Evolutionary conservation across 2,329 filamentous ascomycete genomes (phyloP).

Genomic region (Tolypocladium tropicale): DNA sequence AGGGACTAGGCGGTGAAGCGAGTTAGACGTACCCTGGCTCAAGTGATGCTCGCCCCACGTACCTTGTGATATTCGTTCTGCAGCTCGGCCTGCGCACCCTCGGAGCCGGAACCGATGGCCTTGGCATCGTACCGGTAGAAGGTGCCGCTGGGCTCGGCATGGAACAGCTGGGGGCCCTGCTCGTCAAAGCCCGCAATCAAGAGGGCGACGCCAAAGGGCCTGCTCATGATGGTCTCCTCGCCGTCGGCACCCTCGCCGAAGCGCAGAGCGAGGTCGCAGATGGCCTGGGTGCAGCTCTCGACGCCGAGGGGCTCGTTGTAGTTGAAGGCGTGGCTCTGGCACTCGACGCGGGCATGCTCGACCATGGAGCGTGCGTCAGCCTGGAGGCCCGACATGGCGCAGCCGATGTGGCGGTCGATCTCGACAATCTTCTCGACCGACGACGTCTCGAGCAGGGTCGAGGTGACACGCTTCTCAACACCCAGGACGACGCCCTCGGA

Average conservation of each 20-base stretch:
- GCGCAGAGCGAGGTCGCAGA: conserved; percentile 90
- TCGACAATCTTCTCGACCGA: conserved; percentile 99
- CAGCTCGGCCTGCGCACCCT: conserved; percentile 93
- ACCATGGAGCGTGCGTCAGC: conserved; percentile 96
- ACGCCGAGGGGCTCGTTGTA: conserved; percentile 92
- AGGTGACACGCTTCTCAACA: conserved; percentile 98
- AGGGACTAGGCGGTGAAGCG: conserved; percentile 50
- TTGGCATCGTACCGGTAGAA: conserved; percentile 99
- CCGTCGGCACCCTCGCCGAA: conserved; percentile 97
- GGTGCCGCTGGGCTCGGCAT: conserved; percentile 93
- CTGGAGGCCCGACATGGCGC: conserved; percentile 96
- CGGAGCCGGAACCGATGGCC: conserved; percentile 93
- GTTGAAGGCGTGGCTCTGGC: conserved; percentile 95
- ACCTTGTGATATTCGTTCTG: conserved; percentile 98
- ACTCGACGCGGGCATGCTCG: conserved; percentile 95
- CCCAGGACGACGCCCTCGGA: conserved; percentile 91
- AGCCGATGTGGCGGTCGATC: conserved; percentile 97
- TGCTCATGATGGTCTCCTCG: conserved; percentile 96
- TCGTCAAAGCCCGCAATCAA: conserved; percentile 96
- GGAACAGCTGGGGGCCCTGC: conserved; percentile 93
- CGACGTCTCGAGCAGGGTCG: conserved; percentile 90
- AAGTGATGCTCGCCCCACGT: conserved; percentile 6
- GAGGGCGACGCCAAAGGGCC: conserved; percentile 92
- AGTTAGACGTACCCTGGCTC: conserved; percentile 2
- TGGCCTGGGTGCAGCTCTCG: conserved; percentile 97